Percentiles rank a stretch among this genome's conserved stretches.
phyloP scores from a whole-genome alignment of 2,329 filamentous ascomycete species.

The Lachnum nothofagi region DNA sequence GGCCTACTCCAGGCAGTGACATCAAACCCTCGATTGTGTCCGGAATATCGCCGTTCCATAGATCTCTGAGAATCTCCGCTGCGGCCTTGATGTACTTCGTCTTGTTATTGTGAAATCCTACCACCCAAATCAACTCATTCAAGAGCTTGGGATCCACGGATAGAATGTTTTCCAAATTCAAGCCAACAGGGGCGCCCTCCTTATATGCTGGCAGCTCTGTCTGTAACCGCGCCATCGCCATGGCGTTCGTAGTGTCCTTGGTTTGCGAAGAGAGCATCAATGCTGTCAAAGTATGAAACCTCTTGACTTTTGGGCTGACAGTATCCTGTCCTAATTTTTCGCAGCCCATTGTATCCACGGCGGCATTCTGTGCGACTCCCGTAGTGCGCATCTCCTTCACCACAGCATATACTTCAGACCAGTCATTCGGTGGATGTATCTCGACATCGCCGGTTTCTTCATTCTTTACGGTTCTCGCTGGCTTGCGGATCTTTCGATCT shows the following conservation, averaged over 20 bases:
- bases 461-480: constrained; percentile 42
- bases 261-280: constrained; percentile 71
- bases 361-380: constrained; percentile 62
- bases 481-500: constrained; percentile 40
- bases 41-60: constrained; percentile 60
- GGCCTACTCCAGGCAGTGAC: constrained; percentile 63
- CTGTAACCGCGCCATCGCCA: constrained; percentile 62
- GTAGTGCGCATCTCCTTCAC: constrained; percentile 70
- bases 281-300: constrained; percentile 64
- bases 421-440: constrained; percentile 64
- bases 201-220: constrained; percentile 47
- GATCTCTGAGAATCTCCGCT: constrained; percentile 56
- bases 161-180: constrained; percentile 61
- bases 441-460: constrained; percentile 37
- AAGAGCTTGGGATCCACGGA: constrained; percentile 52
- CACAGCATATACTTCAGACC: constrained; percentile 74
- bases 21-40: constrained; percentile 59
- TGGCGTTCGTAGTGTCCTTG: constrained; percentile 67
- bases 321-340: constrained; percentile 62
- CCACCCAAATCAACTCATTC: constrained; percentile 60
- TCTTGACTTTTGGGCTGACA: constrained; percentile 46
- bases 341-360: constrained; percentile 97
- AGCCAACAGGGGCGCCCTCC: constrained; percentile 36
- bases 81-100: constrained; percentile 64
- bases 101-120: constrained; percentile 73